Evolutionary conservation across 768 basidiomycete genomes (phyloP).

Genomic region (Suillus sp.): DNA sequence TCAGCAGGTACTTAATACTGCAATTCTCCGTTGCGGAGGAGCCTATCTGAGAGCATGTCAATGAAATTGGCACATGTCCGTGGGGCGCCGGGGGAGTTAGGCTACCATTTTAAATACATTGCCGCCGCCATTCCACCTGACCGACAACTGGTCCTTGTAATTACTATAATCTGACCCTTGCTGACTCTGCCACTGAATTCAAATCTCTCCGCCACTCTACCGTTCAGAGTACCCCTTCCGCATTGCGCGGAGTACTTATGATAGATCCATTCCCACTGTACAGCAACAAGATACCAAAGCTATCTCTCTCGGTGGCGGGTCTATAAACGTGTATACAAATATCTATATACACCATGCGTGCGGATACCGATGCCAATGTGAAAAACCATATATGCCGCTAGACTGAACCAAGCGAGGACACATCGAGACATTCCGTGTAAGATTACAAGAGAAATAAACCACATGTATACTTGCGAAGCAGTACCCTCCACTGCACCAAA

Average conservation of each 20-base stretch:
- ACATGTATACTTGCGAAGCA: constrained; percentile 2
- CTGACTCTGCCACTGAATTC: not conserved
- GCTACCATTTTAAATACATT: not conserved
- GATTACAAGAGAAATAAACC: constrained; percentile 3
- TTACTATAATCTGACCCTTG: not conserved
- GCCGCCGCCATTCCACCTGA: not conserved
- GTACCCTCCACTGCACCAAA: not conserved
- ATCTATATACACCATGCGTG: constrained; percentile 12
- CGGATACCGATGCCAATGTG: constrained; percentile 6
- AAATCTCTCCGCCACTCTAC: not conserved
- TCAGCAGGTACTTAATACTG: not conserved
- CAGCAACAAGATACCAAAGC: constrained; percentile 3
- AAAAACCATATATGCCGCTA: constrained; percentile 3
- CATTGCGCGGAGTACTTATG: not conserved
- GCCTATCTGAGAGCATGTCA: not conserved
- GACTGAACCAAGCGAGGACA: not conserved
- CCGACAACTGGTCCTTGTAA: not conserved
- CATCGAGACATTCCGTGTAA: not conserved
- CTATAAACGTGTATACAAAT: constrained; percentile 9
- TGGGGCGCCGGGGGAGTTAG: not conserved
- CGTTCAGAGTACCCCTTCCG: not conserved
- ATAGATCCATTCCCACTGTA: not conserved
- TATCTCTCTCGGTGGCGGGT: not conserved
- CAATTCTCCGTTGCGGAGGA: not conserved
- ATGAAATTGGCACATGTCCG: not conserved